Evolutionary conservation across 2,329 filamentous ascomycete species (phyloP), one percentile per base, ranked within the genome.

Genomic region (Ophiostoma novo-ulmi): DNA sequence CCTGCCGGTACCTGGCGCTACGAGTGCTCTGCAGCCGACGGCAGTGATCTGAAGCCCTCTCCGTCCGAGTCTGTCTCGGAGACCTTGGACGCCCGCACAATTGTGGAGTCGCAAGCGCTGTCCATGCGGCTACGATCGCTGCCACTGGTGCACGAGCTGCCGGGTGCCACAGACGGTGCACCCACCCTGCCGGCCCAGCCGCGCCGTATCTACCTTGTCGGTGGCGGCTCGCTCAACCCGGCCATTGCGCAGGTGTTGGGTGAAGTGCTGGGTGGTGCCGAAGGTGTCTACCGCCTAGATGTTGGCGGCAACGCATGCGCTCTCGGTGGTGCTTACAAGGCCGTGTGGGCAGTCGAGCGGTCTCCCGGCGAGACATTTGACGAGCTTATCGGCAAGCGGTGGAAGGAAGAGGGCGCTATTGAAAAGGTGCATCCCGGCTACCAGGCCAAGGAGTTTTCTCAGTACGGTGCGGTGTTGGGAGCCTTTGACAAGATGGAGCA

Each of bases 221-320:
- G 95, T 69, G 95, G 95, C 71, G 95, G 94, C 17, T 93, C 91
- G 44, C 86, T 91, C 70, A 99, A 98, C 83, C 88, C 90, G 4
- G 93, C 94, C 67, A 97, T 98, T 76, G 92, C 93, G 6, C 85
- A 89, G 71, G 88, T 96, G 67, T 87, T 94, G 4, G 94, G 93
- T 36, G 89, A 97, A 76, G 93, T 98, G 2, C 87, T 99, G 2
- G 95, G 95, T 69, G 92, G 92, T 44, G 86, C 85, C 2, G 95
- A 98, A 73, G 95, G 95, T 35, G 92, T 98, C 36, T 99, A 93
- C 81, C 91, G 91, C 80, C 87, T 99, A 17, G 94, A 98, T 77
- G 93, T 98, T 5, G 94, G 95, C 36, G 93, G 94, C 36, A 97
- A 97, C 81, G 94, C 95, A 2, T 99, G 95, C 80, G 95, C 94